These are phyloP conservation scores for Yueomyces sp. DNA, from an alignment of 805 yeast species.

Conservation along the genomic window DNA sequence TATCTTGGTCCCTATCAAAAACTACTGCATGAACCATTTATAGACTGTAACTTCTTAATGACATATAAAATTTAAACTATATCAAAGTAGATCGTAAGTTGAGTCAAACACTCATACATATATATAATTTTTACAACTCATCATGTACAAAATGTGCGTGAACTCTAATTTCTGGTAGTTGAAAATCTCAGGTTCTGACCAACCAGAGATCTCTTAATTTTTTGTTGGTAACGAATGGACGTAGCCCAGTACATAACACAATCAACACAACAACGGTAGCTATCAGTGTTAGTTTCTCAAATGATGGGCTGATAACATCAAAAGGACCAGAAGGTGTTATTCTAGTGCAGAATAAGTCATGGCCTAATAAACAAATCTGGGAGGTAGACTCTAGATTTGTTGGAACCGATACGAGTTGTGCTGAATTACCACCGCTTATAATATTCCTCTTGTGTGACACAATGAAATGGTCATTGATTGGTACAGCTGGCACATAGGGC, in stretches of 20 bases:
- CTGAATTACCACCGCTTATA: constrained; percentile 13
- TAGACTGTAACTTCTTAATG: too few species aligned
- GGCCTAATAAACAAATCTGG: constrained; percentile 49
- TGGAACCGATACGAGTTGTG: constrained; percentile 32
- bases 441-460: constrained; percentile 40
- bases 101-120: too few species aligned
- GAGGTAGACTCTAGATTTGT: constrained; percentile 77
- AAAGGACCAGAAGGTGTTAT: constrained; percentile 74
- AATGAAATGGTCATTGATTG: constrained; percentile 33
- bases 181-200: constrained; percentile 8
- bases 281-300: constrained; percentile 52
- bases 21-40: too few species aligned
- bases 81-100: too few species aligned
- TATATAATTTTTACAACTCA: too few species aligned
- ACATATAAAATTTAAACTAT: too few species aligned
- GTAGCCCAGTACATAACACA: constrained; percentile 32
- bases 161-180: too few species aligned
- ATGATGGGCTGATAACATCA: constrained; percentile 56
- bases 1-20: too few species aligned
- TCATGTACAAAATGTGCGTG: too few species aligned
- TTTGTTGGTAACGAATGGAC: constrained; percentile 44
- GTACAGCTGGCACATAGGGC: constrained; percentile 55
- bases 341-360: constrained; percentile 67
- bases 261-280: constrained; percentile 44
- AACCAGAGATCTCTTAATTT: constrained; percentile 44